Evolutionary conservation across 2,329 filamentous ascomycete genomes (phyloP), one percentile per base, ranked within the genome.

Genomic region (Colletotrichum scovillei): DNA sequence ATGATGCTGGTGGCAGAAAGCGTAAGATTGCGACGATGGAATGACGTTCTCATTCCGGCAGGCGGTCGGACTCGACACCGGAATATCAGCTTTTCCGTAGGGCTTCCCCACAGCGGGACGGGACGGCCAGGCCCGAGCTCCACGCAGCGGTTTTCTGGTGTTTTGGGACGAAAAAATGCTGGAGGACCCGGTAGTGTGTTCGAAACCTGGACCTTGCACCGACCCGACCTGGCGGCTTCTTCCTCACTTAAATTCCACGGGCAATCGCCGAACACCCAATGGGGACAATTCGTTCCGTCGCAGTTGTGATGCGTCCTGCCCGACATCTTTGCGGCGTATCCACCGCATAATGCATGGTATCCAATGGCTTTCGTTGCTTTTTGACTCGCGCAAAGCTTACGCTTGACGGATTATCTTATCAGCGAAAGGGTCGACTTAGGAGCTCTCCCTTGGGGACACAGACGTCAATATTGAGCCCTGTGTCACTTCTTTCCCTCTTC

Each of bases 1-100:
- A 49, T 63, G 65, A 69, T 67, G 73, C 71, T 69, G 66, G 76
- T 80, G 78, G 75, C 79, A 67, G 67, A 73, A n/a, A 75, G 59
- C 14, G 42, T 56, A 9, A 69, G 71, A 62, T 71, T 65, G 62
- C 56, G 67, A 73, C 60, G 70, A 73, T 65, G 67, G 28, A 66
- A 70, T 73, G 67, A 73, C 60, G 60, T 73, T 60, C 71, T 57
- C 1, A 3, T 62, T 66, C 26, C 16, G 71, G 71, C 30, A 73
- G 71, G 71, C 71, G 71, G 71, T 73, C 71, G 35, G n/a, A 4
- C 0, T 11, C n/a, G 24, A 46, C 12, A 0, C 3, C 67, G 71
- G 67, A 73, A n/a, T 42, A 73, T 70, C n/a, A 26, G 0, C 12
- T 1, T 1, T 1, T 7, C 71, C 71, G 71, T n/a, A 1, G 0